These are phyloP conservation scores for Lodderomyces parapsilosis DNA, from an alignment of 1,139 yeast species.

Conservation along the genomic window DNA sequence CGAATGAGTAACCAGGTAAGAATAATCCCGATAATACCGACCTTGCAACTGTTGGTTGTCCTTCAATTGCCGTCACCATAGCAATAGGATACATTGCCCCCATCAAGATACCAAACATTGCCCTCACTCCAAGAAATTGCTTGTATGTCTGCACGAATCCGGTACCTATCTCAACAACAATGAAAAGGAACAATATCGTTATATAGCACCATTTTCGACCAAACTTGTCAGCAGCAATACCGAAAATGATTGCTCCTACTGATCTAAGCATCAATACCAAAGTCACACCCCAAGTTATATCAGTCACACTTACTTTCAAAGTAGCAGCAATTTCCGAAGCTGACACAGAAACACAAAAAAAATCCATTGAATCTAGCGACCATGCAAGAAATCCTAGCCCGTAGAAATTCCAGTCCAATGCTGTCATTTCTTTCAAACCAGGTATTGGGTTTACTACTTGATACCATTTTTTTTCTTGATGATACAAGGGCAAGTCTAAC, in stretches of 20 bases:
- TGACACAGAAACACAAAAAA: constrained; percentile 68
- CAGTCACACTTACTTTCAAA: constrained; percentile 48
- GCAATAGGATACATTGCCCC: constrained; percentile 37
- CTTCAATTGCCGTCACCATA: constrained; percentile 35
- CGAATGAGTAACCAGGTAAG: constrained; percentile 41
- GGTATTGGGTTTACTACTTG: constrained; percentile 32
- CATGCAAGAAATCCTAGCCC: constrained; percentile 66
- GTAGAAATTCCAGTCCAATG: constrained; percentile 55
- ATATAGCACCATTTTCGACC: constrained; percentile 76
- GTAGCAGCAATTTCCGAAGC: constrained; percentile 55
- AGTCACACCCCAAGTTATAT: constrained; percentile 79
- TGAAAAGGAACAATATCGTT: constrained; percentile 50
- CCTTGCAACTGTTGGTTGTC: constrained; percentile 34
- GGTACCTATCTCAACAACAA: constrained; percentile 65
- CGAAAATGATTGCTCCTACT: constrained; percentile 72
- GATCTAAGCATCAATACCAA: constrained; percentile 76
- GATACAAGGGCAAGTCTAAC: constrained; percentile 20
- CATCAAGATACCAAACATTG: constrained; percentile 40
- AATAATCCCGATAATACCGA: constrained; percentile 38
- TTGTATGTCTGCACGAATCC: constrained; percentile 65
- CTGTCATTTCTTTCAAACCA: constrained; percentile 26
- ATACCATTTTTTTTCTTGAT: constrained; percentile 13
- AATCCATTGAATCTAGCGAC: constrained; percentile 82
- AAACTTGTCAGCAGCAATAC: constrained; percentile 62
- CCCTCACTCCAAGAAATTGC: constrained; percentile 63